phyloP scores from a whole-genome alignment of 164 flowering plant genomes.

The Macadamia integrifolia region DNA sequence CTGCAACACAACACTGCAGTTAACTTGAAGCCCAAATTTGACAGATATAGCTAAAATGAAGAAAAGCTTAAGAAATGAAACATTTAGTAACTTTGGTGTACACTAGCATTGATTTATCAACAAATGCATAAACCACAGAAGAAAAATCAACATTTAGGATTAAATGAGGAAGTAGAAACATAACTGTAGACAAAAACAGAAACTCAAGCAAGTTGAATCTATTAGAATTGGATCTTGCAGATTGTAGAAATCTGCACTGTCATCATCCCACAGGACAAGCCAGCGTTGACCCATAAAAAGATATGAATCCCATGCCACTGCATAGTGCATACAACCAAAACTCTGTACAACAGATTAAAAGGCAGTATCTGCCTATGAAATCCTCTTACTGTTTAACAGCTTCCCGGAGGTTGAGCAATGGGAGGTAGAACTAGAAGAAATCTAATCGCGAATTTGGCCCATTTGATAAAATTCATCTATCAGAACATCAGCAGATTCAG shows the following conservation, averaged over 20 bases:
- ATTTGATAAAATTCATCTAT: neutral
- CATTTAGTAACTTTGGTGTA: neutral
- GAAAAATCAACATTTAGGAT: neutral
- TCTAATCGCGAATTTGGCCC: neutral
- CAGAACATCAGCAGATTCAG: neutral
- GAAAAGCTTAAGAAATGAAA: neutral
- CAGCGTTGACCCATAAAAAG: neutral
- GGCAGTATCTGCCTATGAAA: neutral
- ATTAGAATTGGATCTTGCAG: too few species aligned
- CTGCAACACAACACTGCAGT: conserved; percentile 6
- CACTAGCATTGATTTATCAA: neutral
- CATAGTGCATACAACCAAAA: neutral
- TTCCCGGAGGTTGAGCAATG: neutral
- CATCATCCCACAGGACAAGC: neutral
- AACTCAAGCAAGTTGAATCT: too few species aligned
- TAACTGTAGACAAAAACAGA: too few species aligned
- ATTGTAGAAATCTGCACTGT: too few species aligned
- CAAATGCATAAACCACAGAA: neutral
- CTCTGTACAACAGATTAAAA: neutral
- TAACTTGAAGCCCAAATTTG: neutral
- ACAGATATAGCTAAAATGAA: neutral
- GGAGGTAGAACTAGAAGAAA: neutral
- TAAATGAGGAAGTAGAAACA: neutral
- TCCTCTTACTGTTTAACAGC: neutral
- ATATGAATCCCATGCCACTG: neutral